Conservation (phyloP, 306 rosid species). For the Luffa aegyptiaca region DNA sequence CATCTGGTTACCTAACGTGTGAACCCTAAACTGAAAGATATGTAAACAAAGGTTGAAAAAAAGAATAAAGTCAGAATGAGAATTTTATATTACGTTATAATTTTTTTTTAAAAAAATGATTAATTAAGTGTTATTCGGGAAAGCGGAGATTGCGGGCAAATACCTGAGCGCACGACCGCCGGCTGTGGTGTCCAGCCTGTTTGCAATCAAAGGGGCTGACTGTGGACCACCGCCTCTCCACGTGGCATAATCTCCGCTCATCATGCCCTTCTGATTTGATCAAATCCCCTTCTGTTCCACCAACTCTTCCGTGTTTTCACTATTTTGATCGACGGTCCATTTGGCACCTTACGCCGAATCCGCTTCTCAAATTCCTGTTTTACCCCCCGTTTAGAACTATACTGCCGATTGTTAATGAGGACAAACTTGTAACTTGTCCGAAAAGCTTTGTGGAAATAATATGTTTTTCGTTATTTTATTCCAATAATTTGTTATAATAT, state of each 20-base stretch:
- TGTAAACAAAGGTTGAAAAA: neutral
- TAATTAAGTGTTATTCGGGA: neutral
- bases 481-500: neutral
- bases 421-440: neutral
- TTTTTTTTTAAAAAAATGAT: neutral
- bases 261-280: neutral
- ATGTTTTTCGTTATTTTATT: neutral
- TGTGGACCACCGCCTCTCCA: conserved; percentile 12
- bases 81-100: neutral
- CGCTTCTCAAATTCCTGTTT: neutral
- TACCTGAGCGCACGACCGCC: conserved; percentile 13
- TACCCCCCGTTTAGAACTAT: neutral
- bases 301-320: neutral
- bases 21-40: neutral
- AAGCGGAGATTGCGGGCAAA: conserved; percentile 20
- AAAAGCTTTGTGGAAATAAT: neutral
- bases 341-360: neutral
- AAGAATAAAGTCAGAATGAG: neutral
- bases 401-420: neutral
- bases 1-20: neutral
- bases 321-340: neutral
- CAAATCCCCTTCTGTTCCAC: neutral
- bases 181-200: conserved; percentile 22
- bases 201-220: neutral
- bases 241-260: neutral